Conservation (phyloP, 1,139 yeast genomes). For the Groenewaldozyma sp. region DNA sequence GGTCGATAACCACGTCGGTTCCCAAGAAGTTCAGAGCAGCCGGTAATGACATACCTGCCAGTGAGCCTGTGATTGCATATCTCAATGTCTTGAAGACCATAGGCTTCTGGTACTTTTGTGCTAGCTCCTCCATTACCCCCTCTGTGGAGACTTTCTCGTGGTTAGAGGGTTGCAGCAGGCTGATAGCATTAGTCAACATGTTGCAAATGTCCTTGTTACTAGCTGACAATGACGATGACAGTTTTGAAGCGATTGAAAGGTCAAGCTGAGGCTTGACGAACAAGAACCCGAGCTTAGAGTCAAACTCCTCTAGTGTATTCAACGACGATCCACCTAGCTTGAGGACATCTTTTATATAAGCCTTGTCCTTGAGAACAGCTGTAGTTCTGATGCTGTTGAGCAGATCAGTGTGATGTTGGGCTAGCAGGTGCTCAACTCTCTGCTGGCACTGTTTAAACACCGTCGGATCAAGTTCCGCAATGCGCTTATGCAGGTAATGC, state of each 20-base stretch:
- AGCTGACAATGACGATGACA: neutral
- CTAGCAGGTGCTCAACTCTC: neutral
- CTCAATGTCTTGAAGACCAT: constrained; percentile 54
- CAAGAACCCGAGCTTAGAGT: constrained; percentile 5
- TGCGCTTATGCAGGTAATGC: constrained; percentile 36
- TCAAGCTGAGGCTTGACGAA: constrained; percentile 5
- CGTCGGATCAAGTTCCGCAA: constrained; percentile 10
- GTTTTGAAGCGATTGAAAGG: neutral
- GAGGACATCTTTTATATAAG: constrained; percentile 16
- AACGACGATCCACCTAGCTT: constrained; percentile 14
- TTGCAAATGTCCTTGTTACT: neutral
- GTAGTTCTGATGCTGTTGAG: constrained; percentile 10
- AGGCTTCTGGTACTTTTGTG: constrained; percentile 13
- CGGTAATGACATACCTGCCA: constrained; percentile 64
- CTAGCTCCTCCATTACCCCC: neutral
- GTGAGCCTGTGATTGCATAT: constrained; percentile 63
- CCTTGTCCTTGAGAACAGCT: constrained; percentile 4
- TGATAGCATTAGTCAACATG: neutral
- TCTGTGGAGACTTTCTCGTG: neutral
- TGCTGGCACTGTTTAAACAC: constrained; percentile 1
- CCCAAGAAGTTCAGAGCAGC: constrained; percentile 34
- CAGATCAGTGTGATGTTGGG: constrained; percentile 11
- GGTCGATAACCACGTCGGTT: neutral
- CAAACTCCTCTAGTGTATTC: constrained; percentile 17
- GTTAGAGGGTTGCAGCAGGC: neutral